Conservation (phyloP, 176 grass and related monocot genomes). For the Puya raimondii region DNA sequence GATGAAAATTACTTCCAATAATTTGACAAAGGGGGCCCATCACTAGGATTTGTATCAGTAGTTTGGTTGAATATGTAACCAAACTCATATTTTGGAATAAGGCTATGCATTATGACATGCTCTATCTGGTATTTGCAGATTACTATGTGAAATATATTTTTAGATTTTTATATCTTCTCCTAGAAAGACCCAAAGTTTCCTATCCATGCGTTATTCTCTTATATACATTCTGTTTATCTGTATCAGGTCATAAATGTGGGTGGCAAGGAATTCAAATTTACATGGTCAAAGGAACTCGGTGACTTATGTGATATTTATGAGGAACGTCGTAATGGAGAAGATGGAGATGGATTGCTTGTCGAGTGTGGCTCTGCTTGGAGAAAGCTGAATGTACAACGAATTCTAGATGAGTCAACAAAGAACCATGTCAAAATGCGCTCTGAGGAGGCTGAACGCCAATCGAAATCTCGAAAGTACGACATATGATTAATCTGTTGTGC, state of each 20-base stretch:
- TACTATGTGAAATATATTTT: too few relatives aligned
- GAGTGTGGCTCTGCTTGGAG: constrained; percentile 82
- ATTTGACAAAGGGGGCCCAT: too few relatives aligned
- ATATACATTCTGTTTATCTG: constrained; percentile 14
- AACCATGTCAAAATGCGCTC: constrained; percentile 95
- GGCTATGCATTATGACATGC: too few relatives aligned
- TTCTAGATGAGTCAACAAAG: constrained; percentile 93
- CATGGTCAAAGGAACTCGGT: constrained; percentile 55
- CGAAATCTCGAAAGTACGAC: constrained; percentile 90
- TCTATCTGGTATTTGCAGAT: too few relatives aligned
- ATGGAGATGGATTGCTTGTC: constrained; percentile 76
- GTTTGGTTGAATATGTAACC: too few relatives aligned
- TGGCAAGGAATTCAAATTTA: constrained; percentile 84
- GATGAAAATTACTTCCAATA: too few relatives aligned
- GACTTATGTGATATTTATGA: constrained; percentile 98
- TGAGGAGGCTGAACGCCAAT: constrained; percentile 79
- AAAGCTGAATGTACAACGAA: constrained; percentile 86
- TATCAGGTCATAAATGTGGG: constrained; percentile 79
- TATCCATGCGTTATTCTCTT: too few relatives aligned
- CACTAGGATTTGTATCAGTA: too few relatives aligned
- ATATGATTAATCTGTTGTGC: constrained; percentile 29
- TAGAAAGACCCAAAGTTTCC: too few relatives aligned
- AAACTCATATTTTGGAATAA: too few relatives aligned
- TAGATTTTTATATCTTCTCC: too few relatives aligned
- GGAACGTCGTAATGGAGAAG: constrained; percentile 60